Conservation (phyloP, 768 basidiomycete genomes). For the Astraeus odoratus region DNA sequence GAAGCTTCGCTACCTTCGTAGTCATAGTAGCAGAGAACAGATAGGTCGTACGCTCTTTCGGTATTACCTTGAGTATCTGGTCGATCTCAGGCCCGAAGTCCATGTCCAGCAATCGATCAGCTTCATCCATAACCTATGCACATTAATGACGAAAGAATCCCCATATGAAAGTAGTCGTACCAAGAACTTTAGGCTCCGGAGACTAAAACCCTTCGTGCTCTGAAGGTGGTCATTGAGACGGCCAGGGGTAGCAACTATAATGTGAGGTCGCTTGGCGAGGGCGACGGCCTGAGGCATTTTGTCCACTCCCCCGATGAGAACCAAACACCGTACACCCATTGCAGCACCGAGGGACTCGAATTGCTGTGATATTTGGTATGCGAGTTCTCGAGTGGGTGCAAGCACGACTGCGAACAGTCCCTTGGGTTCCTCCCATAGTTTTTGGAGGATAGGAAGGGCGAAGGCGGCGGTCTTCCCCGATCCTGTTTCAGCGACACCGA, state of each 20-base stretch:
- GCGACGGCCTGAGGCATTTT: slow-evolving; percentile 86
- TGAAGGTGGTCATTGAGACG: slow-evolving; percentile 90
- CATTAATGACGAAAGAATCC: too few relatives aligned
- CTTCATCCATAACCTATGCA: slow-evolving; percentile 89
- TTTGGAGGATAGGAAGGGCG: slow-evolving; percentile 91
- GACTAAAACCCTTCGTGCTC: slow-evolving; percentile 93
- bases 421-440: slow-evolving; percentile 92
- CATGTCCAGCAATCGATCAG: slow-evolving; percentile 91
- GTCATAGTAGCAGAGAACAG: slow-evolving; percentile 99
- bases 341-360: slow-evolving; percentile 87
- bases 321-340: slow-evolving; percentile 87
- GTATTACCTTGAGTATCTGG: slow-evolving; percentile 92
- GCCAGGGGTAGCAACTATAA: slow-evolving; percentile 94
- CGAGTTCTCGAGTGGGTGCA: slow-evolving; percentile 96
- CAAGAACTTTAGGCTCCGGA: slow-evolving; percentile 80
- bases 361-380: slow-evolving; percentile 97
- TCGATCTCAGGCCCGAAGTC: slow-evolving; percentile 95
- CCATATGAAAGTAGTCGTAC: slow-evolving; percentile 52
- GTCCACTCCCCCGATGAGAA: slow-evolving; percentile 95
- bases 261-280: slow-evolving; percentile 88
- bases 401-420: slow-evolving; percentile 90
- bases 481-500: slow-evolving; percentile 96
- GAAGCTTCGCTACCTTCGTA: slow-evolving; percentile 93
- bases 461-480: slow-evolving; percentile 98
- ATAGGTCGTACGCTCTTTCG: slow-evolving; percentile 90